These are phyloP conservation scores for Rhizopogon vesiculosus DNA, from an alignment of 768 basidiomycete species.

Conservation along the genomic window DNA sequence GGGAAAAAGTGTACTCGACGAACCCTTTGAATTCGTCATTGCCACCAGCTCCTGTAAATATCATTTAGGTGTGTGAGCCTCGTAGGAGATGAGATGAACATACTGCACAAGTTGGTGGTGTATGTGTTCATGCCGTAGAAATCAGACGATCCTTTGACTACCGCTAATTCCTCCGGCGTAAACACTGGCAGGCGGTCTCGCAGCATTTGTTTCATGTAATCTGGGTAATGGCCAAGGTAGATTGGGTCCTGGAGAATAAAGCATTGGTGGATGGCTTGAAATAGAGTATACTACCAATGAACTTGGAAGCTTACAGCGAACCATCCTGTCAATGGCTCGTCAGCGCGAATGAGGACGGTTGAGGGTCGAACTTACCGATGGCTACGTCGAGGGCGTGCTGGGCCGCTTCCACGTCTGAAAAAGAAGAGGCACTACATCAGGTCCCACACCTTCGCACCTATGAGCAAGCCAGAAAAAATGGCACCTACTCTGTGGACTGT, in stretches of 20 bases:
- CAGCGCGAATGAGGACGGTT: constrained; percentile 15
- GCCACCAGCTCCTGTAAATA: constrained; percentile 47
- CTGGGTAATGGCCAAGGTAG: constrained; percentile 68
- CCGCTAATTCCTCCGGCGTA: constrained; percentile 47
- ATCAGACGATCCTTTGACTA: constrained; percentile 63
- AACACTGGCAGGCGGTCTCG: constrained; percentile 56
- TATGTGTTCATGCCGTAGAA: constrained; percentile 76
- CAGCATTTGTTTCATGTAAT: constrained; percentile 49
- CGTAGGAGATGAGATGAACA: constrained; percentile 14
- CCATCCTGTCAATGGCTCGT: constrained; percentile 38
- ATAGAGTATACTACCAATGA: not conserved
- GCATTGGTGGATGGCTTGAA: not conserved
- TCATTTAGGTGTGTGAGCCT: not conserved
- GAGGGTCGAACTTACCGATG: constrained; percentile 47
- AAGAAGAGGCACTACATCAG: constrained; percentile 3
- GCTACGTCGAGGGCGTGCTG: constrained; percentile 71
- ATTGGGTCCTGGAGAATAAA: constrained; percentile 47
- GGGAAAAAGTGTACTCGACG: constrained; percentile 56
- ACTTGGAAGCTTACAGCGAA: constrained; percentile 40
- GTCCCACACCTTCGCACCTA: not conserved
- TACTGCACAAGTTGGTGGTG: constrained; percentile 59
- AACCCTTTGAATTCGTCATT: constrained; percentile 61
- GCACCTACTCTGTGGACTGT: constrained; percentile 57
- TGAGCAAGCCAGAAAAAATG: not conserved
- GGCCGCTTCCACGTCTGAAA: constrained; percentile 58